phyloP scores from a whole-genome alignment of 495 filamentous ascomycete species.

The Annulohypoxylon stygium region DNA sequence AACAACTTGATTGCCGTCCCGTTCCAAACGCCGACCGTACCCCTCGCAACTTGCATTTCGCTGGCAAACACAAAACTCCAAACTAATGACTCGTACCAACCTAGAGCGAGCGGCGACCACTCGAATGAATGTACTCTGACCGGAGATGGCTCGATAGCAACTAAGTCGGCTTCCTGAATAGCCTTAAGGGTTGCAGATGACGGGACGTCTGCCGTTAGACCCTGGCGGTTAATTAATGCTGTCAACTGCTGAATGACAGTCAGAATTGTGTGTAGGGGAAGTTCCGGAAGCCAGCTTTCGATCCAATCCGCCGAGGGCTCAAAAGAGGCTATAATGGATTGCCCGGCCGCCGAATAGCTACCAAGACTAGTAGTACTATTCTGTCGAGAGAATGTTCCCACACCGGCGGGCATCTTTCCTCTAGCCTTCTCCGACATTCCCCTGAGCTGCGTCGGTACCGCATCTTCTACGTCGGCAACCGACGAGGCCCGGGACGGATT shows the following conservation, averaged over 20 bases:
- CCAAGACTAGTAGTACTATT: slow-evolving; percentile 89
- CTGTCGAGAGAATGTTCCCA: slow-evolving; percentile 86
- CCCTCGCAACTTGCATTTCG: slow-evolving; percentile 89
- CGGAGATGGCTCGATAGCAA: slow-evolving; percentile 79
- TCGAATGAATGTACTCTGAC: slow-evolving; percentile 90
- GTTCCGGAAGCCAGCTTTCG: slow-evolving; percentile 91
- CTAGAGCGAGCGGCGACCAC: slow-evolving; percentile 91
- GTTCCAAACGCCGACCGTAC: slow-evolving; percentile 96
- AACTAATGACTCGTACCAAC: slow-evolving; percentile 95
- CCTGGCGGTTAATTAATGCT: slow-evolving; percentile 61
- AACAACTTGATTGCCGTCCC: slow-evolving; percentile 89
- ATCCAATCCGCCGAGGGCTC: slow-evolving; percentile 86
- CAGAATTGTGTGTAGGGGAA: slow-evolving; percentile 91
- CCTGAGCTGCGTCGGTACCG: slow-evolving; percentile 86
- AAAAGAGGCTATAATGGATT: slow-evolving; percentile 70
- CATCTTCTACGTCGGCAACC: slow-evolving; percentile 80
- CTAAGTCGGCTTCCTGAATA: slow-evolving; percentile 59
- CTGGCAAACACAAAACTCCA: slow-evolving; percentile 96
- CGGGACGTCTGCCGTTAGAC: slow-evolving; percentile 52
- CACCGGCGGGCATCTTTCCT: slow-evolving; percentile 94
- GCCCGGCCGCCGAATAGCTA: slow-evolving; percentile 70
- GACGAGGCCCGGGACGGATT: slow-evolving; percentile 79
- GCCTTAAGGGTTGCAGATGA: slow-evolving; percentile 54
- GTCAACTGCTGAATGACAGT: slow-evolving; percentile 77
- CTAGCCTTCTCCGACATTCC: slow-evolving; percentile 99